These are phyloP conservation scores for Metschnikowia borealis DNA, from an alignment of 805 yeast species.

Conservation along the genomic window DNA sequence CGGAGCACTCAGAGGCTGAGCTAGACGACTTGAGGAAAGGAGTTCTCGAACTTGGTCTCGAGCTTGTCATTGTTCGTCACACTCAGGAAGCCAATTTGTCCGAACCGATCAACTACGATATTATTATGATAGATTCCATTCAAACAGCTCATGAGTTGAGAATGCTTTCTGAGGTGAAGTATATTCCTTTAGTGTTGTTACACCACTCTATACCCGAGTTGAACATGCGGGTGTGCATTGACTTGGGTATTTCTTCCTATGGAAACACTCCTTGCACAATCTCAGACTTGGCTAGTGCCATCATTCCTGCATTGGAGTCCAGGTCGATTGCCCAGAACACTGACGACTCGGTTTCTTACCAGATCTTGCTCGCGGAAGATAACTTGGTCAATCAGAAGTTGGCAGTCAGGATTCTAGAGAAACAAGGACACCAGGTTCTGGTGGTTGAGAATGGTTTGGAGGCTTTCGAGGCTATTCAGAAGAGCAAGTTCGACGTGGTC, in stretches of 20 bases:
- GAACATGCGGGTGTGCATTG: conserved; percentile 77
- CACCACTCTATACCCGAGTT: conserved; percentile 73
- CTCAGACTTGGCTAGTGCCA: conserved; percentile 75
- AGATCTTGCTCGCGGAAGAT: conserved; percentile 79
- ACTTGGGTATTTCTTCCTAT: conserved; percentile 80
- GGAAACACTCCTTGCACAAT: conserved; percentile 87
- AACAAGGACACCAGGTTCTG: conserved; percentile 77
- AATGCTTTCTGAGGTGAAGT: conserved; percentile 70
- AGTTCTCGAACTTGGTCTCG: conserved; percentile 52
- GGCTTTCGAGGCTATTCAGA: conserved; percentile 71
- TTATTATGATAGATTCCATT: conserved; percentile 76
- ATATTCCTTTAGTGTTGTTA: conserved; percentile 76
- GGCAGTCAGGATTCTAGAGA: conserved; percentile 80
- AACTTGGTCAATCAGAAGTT: conserved; percentile 82
- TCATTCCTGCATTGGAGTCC: conserved; percentile 81
- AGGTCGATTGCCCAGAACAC: conserved; percentile 75
- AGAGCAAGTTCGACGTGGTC: conserved; percentile 69
- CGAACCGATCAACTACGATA: conserved; percentile 64
- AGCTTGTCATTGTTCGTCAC: conserved; percentile 55
- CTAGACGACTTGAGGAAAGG: conserved; percentile 48
- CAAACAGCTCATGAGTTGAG: conserved; percentile 71
- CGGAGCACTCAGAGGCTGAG: conserved; percentile 52
- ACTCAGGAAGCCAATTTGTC: conserved; percentile 55
- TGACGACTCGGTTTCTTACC: conserved; percentile 72
- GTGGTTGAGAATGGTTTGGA: conserved; percentile 86